phyloP scores from a whole-genome alignment of 2,329 filamentous ascomycete genomes.

The Diaporthe vaccinii region DNA sequence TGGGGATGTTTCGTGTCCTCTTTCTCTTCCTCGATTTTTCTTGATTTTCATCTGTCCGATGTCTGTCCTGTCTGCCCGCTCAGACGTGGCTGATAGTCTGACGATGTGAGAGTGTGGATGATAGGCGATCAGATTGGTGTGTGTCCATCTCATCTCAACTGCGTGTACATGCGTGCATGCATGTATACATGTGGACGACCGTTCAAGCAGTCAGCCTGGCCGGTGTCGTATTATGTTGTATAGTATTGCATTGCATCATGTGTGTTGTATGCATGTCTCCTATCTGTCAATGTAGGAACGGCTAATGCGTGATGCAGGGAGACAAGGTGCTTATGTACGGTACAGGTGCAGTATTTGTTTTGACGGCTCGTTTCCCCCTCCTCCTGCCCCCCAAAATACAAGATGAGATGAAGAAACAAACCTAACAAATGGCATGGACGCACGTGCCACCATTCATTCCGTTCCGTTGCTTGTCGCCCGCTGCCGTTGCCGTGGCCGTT shows the following conservation, averaged over 20 bases:
- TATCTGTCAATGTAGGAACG: not conserved
- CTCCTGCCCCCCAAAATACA: not conserved
- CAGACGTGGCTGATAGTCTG: not conserved
- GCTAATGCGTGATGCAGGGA: slow-evolving; percentile 10
- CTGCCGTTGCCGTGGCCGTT: not conserved
- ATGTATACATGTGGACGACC: not conserved
- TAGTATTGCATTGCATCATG: slow-evolving; percentile 13
- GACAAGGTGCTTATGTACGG: not conserved
- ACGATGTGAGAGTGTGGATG: not conserved
- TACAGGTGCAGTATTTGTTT: not conserved
- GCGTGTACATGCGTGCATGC: not conserved
- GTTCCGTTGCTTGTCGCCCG: slow-evolving; percentile 7
- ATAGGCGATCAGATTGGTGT: not conserved
- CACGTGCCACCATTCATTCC: slow-evolving; percentile 51
- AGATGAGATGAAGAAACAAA: slow-evolving; percentile 23
- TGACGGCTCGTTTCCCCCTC: not conserved
- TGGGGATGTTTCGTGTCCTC: not conserved
- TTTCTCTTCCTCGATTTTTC: not conserved
- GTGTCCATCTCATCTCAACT: not conserved
- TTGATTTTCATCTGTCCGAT: not conserved
- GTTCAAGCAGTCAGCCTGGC: not conserved
- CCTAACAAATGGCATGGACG: slow-evolving; percentile 54
- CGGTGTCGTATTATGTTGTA: not conserved
- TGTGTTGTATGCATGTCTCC: slow-evolving; percentile 1
- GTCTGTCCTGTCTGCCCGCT: not conserved